Evolutionary conservation across 2,329 filamentous ascomycete species (phyloP).

Genomic region (Trichoderma guizhouense): DNA sequence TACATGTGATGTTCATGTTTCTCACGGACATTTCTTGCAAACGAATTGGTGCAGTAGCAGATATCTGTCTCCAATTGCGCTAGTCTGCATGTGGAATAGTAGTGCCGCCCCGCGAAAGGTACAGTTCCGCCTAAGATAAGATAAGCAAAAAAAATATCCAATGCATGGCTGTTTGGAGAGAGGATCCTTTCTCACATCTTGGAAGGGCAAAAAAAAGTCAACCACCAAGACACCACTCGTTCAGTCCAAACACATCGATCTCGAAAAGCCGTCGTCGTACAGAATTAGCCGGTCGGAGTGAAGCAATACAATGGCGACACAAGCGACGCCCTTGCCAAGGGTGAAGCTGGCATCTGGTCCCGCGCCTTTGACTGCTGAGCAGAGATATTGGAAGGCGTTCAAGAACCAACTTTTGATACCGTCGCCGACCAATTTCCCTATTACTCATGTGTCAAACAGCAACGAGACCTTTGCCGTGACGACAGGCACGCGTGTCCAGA

Average conservation of each 20-base stretch:
- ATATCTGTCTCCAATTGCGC: not conserved
- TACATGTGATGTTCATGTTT: not conserved
- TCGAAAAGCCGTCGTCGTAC: no score
- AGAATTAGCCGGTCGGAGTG: not conserved
- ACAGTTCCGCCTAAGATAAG: not conserved
- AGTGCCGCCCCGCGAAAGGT: not conserved
- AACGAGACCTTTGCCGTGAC: slow-evolving; percentile 85
- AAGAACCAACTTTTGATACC: slow-evolving; percentile 86
- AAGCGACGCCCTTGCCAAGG: slow-evolving; percentile 75
- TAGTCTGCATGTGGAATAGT: not conserved
- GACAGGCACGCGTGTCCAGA: slow-evolving; percentile 87
- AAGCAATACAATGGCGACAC: slow-evolving; percentile 67
- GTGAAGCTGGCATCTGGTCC: slow-evolving; percentile 82
- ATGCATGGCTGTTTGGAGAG: not conserved
- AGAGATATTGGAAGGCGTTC: slow-evolving; percentile 95
- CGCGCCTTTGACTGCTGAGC: slow-evolving; percentile 81
- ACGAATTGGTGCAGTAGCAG: not conserved
- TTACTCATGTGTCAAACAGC: slow-evolving; percentile 82
- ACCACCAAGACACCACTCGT: not conserved
- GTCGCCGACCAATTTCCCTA: slow-evolving; percentile 82
- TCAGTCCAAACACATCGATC: not conserved
- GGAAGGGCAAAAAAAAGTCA: not conserved
- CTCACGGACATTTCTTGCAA: not conserved
- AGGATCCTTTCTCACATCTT: not conserved
- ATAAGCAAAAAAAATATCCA: slow-evolving; percentile 14